A percentile compares a stretch with the other conserved stretches of the same genome.
phyloP scores from a whole-genome alignment of 1,284 basidiomycete species.

The Cerioporus squamosus region DNA sequence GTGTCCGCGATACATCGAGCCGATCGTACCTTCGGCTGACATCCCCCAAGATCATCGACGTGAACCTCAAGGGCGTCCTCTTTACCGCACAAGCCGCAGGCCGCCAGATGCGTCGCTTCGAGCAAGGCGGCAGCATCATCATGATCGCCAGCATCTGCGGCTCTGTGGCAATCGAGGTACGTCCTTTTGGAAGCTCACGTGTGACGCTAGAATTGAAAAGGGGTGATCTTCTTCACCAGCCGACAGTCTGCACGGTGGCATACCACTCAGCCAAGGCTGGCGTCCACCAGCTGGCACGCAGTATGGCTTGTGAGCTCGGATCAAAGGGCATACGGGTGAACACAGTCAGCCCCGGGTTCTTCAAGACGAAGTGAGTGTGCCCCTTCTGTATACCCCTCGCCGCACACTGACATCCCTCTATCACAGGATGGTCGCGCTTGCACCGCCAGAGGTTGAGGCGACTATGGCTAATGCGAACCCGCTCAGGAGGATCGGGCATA shows the following conservation, averaged over 20 bases:
- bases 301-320: constrained; percentile 84
- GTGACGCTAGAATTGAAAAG: constrained; percentile 25
- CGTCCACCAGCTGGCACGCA: constrained; percentile 80
- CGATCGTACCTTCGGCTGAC: neutral
- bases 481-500: too few species aligned
- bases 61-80: constrained; percentile 74
- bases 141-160: constrained; percentile 87
- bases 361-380: constrained; percentile 63
- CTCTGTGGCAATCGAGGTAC: constrained; percentile 73
- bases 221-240: too few species aligned
- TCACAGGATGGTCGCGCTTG: too few species aligned
- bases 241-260: constrained; percentile 71
- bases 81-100: constrained; percentile 81
- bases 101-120: constrained; percentile 73
- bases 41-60: neutral
- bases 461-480: neutral
- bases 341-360: constrained; percentile 73
- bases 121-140: constrained; percentile 75
- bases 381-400: neutral
- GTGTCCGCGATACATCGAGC: neutral
- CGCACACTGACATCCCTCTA: too few species aligned
- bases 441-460: too few species aligned
- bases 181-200: too few species aligned
- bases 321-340: constrained; percentile 73
- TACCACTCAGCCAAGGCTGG: constrained; percentile 84